Conservation (phyloP, 139 green algal species). For the Gonium pectorale region DNA sequence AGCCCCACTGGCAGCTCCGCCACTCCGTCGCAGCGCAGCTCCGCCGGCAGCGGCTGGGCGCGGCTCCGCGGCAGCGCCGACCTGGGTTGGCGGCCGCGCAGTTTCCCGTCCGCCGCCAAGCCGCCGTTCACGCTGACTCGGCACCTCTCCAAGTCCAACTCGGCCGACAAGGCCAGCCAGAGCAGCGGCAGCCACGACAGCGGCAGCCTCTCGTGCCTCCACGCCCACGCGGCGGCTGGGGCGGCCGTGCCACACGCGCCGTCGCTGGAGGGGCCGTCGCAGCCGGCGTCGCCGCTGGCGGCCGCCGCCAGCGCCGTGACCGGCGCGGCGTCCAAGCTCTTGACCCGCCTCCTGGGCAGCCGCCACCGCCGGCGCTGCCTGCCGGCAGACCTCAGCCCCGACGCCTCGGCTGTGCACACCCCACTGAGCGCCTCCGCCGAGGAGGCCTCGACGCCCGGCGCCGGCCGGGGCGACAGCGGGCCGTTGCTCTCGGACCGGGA, state of each 20-base stretch:
- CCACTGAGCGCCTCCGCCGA: not conserved
- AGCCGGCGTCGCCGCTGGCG: not conserved
- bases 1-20: not conserved
- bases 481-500: not conserved
- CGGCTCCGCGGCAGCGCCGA: not conserved
- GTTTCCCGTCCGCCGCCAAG: slow-evolving; percentile 21
- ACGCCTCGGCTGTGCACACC: not conserved
- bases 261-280: not conserved
- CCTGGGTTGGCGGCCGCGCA: not conserved
- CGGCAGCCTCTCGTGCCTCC: not conserved
- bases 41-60: not conserved
- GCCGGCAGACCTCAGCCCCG: no score
- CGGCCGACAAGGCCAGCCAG: not conserved
- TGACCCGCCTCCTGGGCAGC: not conserved
- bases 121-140: not conserved
- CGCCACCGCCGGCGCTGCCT: not conserved
- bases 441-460: not conserved
- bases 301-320: not conserved
- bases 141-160: not conserved
- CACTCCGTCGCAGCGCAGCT: not conserved
- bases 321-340: not conserved
- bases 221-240: not conserved
- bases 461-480: not conserved
- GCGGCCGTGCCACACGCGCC: not conserved
- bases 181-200: not conserved